These are phyloP conservation scores for Cystoderma amianthinum DNA, from an alignment of 768 basidiomycete species.

Conservation along the genomic window DNA sequence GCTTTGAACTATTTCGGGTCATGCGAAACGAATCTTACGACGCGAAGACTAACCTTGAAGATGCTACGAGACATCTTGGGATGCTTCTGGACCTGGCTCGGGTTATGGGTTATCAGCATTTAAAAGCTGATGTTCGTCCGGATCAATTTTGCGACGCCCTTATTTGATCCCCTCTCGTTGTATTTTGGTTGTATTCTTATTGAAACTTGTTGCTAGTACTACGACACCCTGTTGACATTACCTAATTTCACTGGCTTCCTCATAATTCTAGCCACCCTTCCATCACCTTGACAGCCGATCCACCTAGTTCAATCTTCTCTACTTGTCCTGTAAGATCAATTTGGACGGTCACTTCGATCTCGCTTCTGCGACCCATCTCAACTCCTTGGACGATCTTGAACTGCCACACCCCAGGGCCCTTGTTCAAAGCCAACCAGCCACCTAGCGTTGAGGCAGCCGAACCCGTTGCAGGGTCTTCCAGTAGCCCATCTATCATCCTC, in stretches of 20 bases:
- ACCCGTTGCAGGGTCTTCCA: constrained; percentile 41
- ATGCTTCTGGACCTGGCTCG: too few relatives aligned
- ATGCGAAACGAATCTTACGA: too few relatives aligned
- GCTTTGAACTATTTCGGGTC: too few relatives aligned
- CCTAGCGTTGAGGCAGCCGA: constrained; percentile 36
- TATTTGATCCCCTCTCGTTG: too few relatives aligned
- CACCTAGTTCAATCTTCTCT: constrained; percentile 25
- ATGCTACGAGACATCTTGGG: too few relatives aligned
- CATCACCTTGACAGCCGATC: constrained; percentile 32
- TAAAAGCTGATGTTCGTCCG: too few relatives aligned
- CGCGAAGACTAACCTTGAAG: too few relatives aligned
- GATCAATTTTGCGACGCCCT: too few relatives aligned
- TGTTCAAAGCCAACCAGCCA: constrained; percentile 29
- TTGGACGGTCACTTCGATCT: constrained; percentile 30
- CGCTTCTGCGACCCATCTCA: constrained; percentile 37
- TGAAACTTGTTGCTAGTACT: too few relatives aligned
- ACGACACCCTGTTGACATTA: background rate
- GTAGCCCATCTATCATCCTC: constrained; percentile 30
- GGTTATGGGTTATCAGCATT: too few relatives aligned
- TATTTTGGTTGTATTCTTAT: too few relatives aligned
- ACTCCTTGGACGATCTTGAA: constrained; percentile 35
- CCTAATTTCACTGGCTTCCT: too few relatives aligned
- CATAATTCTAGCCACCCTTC: constrained; percentile 18
- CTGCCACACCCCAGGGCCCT: constrained; percentile 26
- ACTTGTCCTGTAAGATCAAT: constrained; percentile 21